Base-by-base conservation (phyloP, 345 rosid species). In the Rhodamnia rubescens region DNA sequence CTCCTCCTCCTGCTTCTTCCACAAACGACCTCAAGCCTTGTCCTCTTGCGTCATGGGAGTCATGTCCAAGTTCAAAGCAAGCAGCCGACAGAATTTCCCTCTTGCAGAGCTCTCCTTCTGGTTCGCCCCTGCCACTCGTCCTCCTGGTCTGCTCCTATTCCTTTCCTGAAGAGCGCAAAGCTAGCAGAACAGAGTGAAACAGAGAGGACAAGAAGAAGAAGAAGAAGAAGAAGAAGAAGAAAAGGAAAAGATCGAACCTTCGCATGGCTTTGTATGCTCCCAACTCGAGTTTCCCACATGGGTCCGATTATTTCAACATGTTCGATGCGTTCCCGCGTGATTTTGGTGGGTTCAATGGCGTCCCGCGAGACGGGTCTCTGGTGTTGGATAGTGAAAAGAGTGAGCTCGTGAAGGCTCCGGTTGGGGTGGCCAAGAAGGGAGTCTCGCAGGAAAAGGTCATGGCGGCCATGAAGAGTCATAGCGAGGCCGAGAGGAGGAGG, bases 401-500 rank as follows among this genome's bases (percentile, higher is more conserved):
- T 18, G 93, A 92, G 93, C 94, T 92, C 44, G 94, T 92, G 74
- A 88, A 92, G 87, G 90, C 92, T 61, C 88, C 91, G 57, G 88
- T 80, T 74, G 88, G 88, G 50, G 86, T 53, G 22, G 91, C 87
- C 86, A 92, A 89, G 90, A 92, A 90, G 87, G 90, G 64, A 42
- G 87, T 84, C 49, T 84, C 94, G 26, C 91, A 88, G 82, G 93
- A 90, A 74, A 93, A 92, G 87, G 89, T 88, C 54, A 49, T 85
- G 87, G 92, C 91, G 78, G 98, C 96, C 86, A 85, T 92, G 88
- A 93, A 88, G 92, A 92, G 90, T 88, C 98, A 94, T 58, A 91
- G 98, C 83, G 96, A 93, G 83, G 96, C 98, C 4, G 98, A 94
- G 91, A 93, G 94, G 90, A 92, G 95, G 82, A 91, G 98, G 64